Percentiles rank a stretch among this genome's conserved stretches.
Evolutionary conservation across 164 flowering plant species (phyloP).

Genomic region (Protea cynaroides): DNA sequence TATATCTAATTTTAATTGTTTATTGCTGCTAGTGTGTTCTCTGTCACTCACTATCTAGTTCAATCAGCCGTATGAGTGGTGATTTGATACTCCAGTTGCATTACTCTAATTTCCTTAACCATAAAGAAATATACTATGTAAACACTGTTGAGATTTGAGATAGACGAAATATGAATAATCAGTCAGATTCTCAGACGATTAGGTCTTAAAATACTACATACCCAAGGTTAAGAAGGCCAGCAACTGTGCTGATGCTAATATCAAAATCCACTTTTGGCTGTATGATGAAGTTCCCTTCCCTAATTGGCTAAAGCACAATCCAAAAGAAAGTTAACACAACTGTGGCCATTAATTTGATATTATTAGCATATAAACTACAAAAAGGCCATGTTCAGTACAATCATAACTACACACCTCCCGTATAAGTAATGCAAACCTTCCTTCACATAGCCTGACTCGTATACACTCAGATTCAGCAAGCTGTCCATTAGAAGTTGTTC

Average conservation of each 20-base stretch:
- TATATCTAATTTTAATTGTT: no score
- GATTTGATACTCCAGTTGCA: no score
- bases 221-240: slow-evolving; percentile 99
- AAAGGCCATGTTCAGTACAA: not conserved
- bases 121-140: no score
- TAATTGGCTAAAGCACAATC: slow-evolving; percentile 58
- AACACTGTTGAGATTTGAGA: no score
- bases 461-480: slow-evolving; percentile 91
- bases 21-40: no score
- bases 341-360: not conserved
- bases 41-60: no score
- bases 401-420: slow-evolving; percentile 65
- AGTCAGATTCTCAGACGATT: no score
- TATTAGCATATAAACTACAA: not conserved
- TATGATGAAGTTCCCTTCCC: slow-evolving; percentile 94
- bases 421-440: slow-evolving; percentile 91
- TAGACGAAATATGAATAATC: no score
- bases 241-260: slow-evolving; percentile 86
- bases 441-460: slow-evolving; percentile 96
- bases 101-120: no score
- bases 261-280: slow-evolving; percentile 99
- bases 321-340: slow-evolving; percentile 3
- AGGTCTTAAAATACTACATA: slow-evolving; percentile 22
- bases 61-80: no score
- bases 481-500: slow-evolving; percentile 70